Evolutionary conservation across 2,329 filamentous ascomycete genomes (phyloP), one percentile per base, ranked within the genome.

Genomic region (Nothomitra cinnamomea): DNA sequence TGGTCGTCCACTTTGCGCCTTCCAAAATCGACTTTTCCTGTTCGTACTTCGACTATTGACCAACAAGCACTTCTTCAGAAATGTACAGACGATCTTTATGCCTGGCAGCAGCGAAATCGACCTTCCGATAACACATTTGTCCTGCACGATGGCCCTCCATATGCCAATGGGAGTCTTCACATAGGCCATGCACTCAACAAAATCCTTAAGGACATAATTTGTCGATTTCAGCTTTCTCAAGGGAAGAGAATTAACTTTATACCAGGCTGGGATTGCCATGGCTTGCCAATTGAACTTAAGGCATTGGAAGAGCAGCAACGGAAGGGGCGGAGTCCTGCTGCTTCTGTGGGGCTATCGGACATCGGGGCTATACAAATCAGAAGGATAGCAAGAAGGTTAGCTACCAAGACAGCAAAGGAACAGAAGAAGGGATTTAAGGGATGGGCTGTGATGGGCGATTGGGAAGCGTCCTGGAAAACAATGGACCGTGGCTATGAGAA

Each of bases 201-300:
- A 70, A 83, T 96, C 60, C 74, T 95, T 56, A 98, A 98, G 72
- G 92, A 98, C 68, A 85, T 96, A 62, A 86, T 94, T 57, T 75
- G 88, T 60, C 79, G 92, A 41, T 80, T 83, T 57, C 81, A 95
- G 69, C 71, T 96, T 56, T 80, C 85, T 56, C 77, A 83, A 63
- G 92, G 87, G 17, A 82, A 78, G 60, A 75, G 79, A 57, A 82
- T 96, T 35, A 74, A 80, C 40, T 98, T 94, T 63, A 74, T 88
- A 15, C 92, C 92, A 1, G 90, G 92, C 47, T 98, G 92, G 92
- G 94, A 98, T 65, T 98, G 92, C 60, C 92, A 98, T 71, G 92
- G 92, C 0, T 75, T 98, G 50, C 92, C 92, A 1, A 98, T 98
- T 63, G 92, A 98, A 73, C 76, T 96, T 61, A 98, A 96, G 69